Evolutionary conservation across 106 monocot species (phyloP), one percentile per base, ranked within the genome.

Genomic region (Acorus calamus): DNA sequence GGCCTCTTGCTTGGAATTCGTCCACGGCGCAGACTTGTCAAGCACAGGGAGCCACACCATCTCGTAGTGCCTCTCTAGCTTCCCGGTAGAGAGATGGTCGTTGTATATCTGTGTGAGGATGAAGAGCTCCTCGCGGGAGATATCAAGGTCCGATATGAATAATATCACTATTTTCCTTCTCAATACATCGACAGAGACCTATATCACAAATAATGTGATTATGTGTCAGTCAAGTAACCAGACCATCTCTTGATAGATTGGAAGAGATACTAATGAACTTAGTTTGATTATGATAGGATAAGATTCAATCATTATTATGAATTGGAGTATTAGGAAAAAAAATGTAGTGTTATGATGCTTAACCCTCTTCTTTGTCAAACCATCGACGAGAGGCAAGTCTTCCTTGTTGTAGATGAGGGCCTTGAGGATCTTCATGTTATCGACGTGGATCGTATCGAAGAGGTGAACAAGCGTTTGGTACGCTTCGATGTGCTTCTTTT

Each of bases 371-470:
- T 84, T 87, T 4, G 77, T 75, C 3, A 69, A 9, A 6, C 76
- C 76, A n/a, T 92, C 87, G 3, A 87, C 9, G 11, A 92, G 77
- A 42, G 87, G 79, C 0, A 70, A 55, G 10, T 92, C 87, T 57
- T 92, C 87, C 69, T 77, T 87, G 9, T 79, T 79, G 74, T 69
- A 58, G 14, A 92, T 61, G 8, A 92, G 57, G 12, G 84, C 78
- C 11, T 65, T 76, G 44, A 92, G 81, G 61, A 87, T 84, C 79
- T 86, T 87, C 70, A 81, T 79, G 87, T 92, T 92, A 60, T 92
- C 92, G 7, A 87, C 67, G 61, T 87, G 92, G 57, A 56, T 6
- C 3, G 67, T 79, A 2, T 84, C 74, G 50, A 92, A 92, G 47
- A 92, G 92, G 2, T 65, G 63, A 14, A 82, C 77, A 4, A 92